phyloP scores from a whole-genome alignment of 257 asterid species.

The Galeopsis tetrahit region DNA sequence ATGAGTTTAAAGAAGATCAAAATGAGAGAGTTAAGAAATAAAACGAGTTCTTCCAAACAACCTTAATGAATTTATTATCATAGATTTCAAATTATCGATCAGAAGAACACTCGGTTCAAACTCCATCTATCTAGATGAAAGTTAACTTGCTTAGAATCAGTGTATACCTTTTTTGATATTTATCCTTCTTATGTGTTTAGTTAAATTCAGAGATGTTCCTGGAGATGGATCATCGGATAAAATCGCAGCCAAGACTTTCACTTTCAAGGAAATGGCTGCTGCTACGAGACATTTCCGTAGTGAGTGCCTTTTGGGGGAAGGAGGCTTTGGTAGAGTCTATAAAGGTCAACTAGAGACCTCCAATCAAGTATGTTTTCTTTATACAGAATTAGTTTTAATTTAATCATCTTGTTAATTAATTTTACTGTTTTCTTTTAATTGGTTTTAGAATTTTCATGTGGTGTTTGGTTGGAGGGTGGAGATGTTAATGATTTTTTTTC shows the following conservation, averaged over 20 bases:
- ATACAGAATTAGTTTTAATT: background rate
- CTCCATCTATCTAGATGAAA: background rate
- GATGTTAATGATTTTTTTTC: background rate
- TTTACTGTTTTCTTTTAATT: background rate
- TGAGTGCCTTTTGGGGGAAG: constrained; percentile 82
- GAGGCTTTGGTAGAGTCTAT: constrained; percentile 96
- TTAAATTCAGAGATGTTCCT: constrained; percentile 47
- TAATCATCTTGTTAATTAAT: background rate
- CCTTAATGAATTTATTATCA: background rate
- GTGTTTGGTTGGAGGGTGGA: constrained; percentile 9
- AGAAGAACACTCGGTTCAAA: background rate
- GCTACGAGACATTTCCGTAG: constrained; percentile 77
- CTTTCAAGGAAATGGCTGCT: constrained; percentile 79
- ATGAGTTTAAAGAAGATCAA: background rate
- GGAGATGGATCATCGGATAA: constrained; percentile 62
- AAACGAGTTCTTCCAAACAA: background rate
- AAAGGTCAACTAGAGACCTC: constrained; percentile 76
- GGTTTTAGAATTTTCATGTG: background rate
- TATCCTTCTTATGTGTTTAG: constrained; percentile 41
- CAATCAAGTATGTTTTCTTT: constrained; percentile 52
- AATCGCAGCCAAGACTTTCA: constrained; percentile 80
- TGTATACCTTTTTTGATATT: constrained; percentile 17
- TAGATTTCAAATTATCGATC: background rate
- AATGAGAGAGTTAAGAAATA: background rate
- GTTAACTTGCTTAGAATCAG: constrained; percentile 16